phyloP scores from a whole-genome alignment of 169 alveolate genomes.

The Theileria annulata region DNA sequence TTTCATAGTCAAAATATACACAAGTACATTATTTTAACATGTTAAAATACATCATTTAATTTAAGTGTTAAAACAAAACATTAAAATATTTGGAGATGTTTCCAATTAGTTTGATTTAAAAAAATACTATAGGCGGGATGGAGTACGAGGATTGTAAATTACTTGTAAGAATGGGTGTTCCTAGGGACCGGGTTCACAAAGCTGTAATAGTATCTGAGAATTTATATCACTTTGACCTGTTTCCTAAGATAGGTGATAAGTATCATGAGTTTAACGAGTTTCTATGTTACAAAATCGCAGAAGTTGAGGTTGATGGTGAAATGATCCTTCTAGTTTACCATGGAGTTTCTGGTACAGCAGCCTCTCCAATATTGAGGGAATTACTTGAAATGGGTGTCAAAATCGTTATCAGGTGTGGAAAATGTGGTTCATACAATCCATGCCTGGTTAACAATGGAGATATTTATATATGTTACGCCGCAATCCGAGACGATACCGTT shows the following conservation, averaged over 20 bases:
- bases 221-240: slow-evolving; percentile 11
- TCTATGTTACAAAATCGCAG: slow-evolving; percentile 29
- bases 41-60: background rate
- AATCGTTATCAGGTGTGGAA: slow-evolving; percentile 20
- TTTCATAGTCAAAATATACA: background rate
- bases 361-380: slow-evolving; percentile 31
- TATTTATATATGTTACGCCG: slow-evolving; percentile 36
- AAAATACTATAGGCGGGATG: too few species aligned
- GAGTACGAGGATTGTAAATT: slow-evolving; percentile 35
- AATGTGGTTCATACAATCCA: slow-evolving; percentile 21
- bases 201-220: slow-evolving; percentile 42
- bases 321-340: slow-evolving; percentile 22
- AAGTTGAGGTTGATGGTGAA: slow-evolving; percentile 40
- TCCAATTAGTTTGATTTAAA: background rate
- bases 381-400: slow-evolving; percentile 47
- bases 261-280: slow-evolving; percentile 14
- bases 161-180: slow-evolving; percentile 42
- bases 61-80: background rate
- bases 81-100: background rate
- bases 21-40: background rate
- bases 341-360: slow-evolving; percentile 27
- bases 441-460: slow-evolving; percentile 20
- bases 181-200: slow-evolving; percentile 42
- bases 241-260: slow-evolving; percentile 25
- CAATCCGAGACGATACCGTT: slow-evolving; percentile 45